Percentiles rank a stretch among this genome's conserved stretches.
These are phyloP conservation scores for Pterocarpus santalinus DNA, from an alignment of 306 rosid genomes.

Conservation along the genomic window DNA sequence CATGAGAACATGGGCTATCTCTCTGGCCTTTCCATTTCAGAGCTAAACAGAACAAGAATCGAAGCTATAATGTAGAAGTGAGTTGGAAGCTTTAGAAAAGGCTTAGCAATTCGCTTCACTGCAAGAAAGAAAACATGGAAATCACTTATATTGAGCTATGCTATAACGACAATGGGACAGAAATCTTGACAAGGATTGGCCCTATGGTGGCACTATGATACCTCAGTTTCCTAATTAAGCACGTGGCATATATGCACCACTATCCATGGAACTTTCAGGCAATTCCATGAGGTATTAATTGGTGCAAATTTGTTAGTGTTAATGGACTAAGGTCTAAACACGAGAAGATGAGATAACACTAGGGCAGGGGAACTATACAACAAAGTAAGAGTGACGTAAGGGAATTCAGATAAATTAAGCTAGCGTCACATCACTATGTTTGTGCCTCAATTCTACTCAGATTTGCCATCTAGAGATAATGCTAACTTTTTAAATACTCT, in stretches of 20 bases:
- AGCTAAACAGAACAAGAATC: conserved; percentile 7
- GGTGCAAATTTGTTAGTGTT: not conserved
- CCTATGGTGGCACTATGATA: not conserved
- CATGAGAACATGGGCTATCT: conserved; percentile 3
- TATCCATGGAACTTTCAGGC: conserved; percentile 27
- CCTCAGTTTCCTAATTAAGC: not conserved
- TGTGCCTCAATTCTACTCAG: not conserved
- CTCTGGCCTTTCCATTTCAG: conserved; percentile 36
- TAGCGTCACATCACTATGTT: not conserved
- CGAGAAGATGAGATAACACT: not conserved
- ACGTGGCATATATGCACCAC: not conserved
- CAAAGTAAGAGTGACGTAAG: not conserved
- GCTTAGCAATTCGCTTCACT: not conserved
- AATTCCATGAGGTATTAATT: not conserved
- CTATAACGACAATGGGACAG: not conserved
- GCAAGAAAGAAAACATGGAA: not conserved
- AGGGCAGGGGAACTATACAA: too few relatives aligned
- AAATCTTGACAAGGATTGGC: not conserved
- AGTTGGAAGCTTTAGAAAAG: not conserved
- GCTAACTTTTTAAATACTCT: not conserved
- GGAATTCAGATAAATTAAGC: conserved; percentile 14
- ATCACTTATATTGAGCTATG: not conserved
- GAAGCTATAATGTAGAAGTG: not conserved
- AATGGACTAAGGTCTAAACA: not conserved
- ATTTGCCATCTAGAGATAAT: not conserved